These are phyloP conservation scores for Blastomyces emzantsi DNA, from an alignment of 2,329 filamentous ascomycete genomes.

Conservation along the genomic window DNA sequence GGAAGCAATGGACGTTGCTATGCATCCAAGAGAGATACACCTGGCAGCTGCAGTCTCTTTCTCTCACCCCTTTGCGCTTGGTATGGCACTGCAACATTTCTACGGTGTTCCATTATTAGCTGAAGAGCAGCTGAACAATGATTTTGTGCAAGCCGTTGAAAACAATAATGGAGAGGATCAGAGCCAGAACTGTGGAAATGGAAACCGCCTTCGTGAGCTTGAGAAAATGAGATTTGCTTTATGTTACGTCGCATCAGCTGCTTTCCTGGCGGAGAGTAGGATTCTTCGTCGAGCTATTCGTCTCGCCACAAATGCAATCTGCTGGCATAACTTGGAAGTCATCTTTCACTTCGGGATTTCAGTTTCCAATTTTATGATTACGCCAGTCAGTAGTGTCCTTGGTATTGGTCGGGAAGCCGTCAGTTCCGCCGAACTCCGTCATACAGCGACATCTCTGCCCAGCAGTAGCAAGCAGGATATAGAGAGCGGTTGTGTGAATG, in stretches of 20 bases:
- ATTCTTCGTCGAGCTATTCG: slow-evolving; percentile 23
- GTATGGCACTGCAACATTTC: slow-evolving; percentile 21
- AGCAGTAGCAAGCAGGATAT: slow-evolving; percentile 7
- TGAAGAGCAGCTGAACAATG: slow-evolving; percentile 13
- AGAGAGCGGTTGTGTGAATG: neutral
- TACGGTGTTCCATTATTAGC: slow-evolving; percentile 22
- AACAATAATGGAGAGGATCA: neutral
- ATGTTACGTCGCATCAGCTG: slow-evolving; percentile 25
- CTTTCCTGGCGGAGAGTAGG: slow-evolving; percentile 22
- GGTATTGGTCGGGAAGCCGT: neutral
- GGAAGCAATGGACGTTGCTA: neutral
- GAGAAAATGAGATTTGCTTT: slow-evolving; percentile 24
- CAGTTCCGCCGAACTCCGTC: neutral
- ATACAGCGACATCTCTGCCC: neutral
- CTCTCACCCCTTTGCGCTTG: slow-evolving; percentile 20
- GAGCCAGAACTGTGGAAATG: neutral
- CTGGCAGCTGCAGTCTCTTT: slow-evolving; percentile 20
- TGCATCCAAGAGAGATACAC: slow-evolving; percentile 13
- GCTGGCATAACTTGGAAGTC: slow-evolving; percentile 26
- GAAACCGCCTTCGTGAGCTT: neutral
- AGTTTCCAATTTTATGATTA: slow-evolving; percentile 20
- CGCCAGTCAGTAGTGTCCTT: neutral
- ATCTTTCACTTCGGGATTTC: slow-evolving; percentile 24
- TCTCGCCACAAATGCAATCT: slow-evolving; percentile 19
- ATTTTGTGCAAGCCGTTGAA: slow-evolving; percentile 14